Conservation (phyloP, 2,329 filamentous ascomycete genomes). For the Cytospora chrysosperma region DNA sequence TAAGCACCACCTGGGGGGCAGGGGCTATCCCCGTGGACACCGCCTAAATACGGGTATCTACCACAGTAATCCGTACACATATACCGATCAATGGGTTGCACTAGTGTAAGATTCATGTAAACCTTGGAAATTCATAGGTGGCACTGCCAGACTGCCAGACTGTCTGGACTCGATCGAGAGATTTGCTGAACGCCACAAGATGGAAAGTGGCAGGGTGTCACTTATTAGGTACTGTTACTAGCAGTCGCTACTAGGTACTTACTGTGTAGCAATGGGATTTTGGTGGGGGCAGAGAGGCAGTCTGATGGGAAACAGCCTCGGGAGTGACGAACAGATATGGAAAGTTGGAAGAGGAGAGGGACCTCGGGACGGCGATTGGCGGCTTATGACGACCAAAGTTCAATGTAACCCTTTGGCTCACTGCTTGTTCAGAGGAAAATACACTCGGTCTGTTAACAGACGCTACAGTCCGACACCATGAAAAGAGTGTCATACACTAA, state of each 20-base stretch:
- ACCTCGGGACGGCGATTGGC: neutral
- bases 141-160: neutral
- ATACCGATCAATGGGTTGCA: neutral
- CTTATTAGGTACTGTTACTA: too few relatives aligned
- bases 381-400: neutral
- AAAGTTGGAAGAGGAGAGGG: constrained; percentile 9
- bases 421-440: neutral
- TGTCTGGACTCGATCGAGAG: neutral
- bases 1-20: neutral
- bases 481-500: neutral
- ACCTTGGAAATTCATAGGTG: constrained; percentile 3
- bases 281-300: neutral
- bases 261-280: too few relatives aligned
- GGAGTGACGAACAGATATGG: neutral
- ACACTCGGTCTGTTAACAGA: neutral
- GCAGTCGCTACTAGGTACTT: too few relatives aligned
- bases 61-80: neutral
- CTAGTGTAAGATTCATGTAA: too few relatives aligned
- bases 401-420: neutral
- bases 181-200: neutral
- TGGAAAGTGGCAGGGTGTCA: neutral
- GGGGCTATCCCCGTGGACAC: neutral
- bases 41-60: neutral
- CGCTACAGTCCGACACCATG: neutral
- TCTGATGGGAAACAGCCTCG: neutral